Evolutionary conservation across 225 moss, liverwort and hornwort species (phyloP).

Genomic region (Rhytidiadelphus loreus): DNA sequence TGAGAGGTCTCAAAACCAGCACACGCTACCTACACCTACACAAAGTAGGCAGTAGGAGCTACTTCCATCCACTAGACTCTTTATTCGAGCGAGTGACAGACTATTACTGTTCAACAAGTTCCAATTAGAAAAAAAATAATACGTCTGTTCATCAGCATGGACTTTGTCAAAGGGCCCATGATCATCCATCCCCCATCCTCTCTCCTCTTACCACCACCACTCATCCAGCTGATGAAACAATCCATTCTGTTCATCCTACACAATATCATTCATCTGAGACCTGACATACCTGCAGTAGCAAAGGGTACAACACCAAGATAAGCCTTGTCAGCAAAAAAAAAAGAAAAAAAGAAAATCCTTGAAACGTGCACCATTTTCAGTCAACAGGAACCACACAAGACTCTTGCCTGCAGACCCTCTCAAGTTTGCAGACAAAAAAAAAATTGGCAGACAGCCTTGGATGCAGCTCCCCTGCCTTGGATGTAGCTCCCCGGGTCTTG

Average conservation of each 20-base stretch:
- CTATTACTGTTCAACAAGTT: rapidly evolving
- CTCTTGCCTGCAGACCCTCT: neutral
- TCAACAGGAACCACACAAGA: neutral
- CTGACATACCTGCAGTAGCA: neutral
- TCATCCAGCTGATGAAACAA: too few relatives aligned
- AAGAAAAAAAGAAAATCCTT: neutral
- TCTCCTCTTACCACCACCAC: too few relatives aligned
- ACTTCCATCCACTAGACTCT: neutral
- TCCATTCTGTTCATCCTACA: neutral
- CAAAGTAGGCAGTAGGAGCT: too few relatives aligned
- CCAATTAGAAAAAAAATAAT: neutral
- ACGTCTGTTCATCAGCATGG: rapidly evolving
- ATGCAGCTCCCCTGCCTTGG: too few relatives aligned
- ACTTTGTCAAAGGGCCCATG: neutral
- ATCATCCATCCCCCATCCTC: neutral
- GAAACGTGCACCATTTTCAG: neutral
- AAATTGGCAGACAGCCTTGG: neutral
- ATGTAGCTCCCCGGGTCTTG: too few relatives aligned
- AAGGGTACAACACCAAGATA: neutral
- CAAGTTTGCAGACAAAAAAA: neutral
- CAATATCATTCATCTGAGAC: slow-evolving; percentile 3
- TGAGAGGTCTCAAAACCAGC: rapidly evolving
- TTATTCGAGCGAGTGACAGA: rapidly evolving
- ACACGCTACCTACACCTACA: neutral
- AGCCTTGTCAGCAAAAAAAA: neutral